A percentile compares a stretch with the other conserved stretches of the same genome.
Evolutionary conservation across 179 eudicot genomes (phyloP).

Genomic region (Pouteria campechiana): DNA sequence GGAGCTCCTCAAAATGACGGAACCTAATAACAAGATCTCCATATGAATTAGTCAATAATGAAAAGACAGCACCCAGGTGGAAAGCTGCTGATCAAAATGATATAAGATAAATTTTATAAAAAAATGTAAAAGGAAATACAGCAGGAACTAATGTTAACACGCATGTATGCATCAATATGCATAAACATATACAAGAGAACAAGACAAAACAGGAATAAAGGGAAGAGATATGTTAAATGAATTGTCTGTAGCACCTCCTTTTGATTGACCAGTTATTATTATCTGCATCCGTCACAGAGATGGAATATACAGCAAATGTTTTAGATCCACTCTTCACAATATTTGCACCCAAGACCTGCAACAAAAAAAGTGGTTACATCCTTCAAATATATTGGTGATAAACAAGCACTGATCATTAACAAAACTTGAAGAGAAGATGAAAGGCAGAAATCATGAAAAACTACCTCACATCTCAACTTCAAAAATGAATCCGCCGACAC

Average conservation of each 20-base stretch:
- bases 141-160: too few relatives aligned
- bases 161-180: too few relatives aligned
- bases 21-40: constrained; percentile 58
- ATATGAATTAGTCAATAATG: too few relatives aligned
- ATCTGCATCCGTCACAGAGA: constrained; percentile 76
- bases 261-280: constrained; percentile 89
- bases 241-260: constrained; percentile 56
- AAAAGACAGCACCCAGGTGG: too few relatives aligned
- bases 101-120: too few relatives aligned
- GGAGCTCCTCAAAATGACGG: constrained; percentile 97
- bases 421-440: neutral
- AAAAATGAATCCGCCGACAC: constrained; percentile 58
- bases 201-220: neutral
- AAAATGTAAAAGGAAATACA: too few relatives aligned
- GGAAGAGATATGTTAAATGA: neutral
- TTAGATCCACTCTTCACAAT: constrained; percentile 86
- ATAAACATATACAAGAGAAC: neutral
- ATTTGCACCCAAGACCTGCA: constrained; percentile 89
- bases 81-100: too few relatives aligned
- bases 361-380: constrained; percentile 9
- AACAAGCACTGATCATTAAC: neutral
- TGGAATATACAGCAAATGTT: constrained; percentile 82
- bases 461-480: constrained; percentile 94
- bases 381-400: constrained; percentile 1
- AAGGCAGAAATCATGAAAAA: constrained; percentile 3